Evolutionary conservation across 129 eudicot genomes (phyloP), one percentile per base, ranked within the genome.

Genomic region (Ambrosia trifida): DNA sequence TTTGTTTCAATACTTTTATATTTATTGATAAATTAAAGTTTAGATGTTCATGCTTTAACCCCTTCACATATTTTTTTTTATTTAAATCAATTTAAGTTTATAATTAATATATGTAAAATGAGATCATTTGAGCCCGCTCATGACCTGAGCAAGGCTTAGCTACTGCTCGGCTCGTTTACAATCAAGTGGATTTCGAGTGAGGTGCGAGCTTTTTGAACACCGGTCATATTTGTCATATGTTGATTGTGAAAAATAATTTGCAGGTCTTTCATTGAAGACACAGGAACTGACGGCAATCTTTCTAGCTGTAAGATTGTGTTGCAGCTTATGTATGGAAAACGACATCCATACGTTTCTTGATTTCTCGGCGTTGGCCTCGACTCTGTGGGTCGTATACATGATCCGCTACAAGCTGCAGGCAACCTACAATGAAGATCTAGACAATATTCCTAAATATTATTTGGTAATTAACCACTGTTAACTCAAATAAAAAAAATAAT

Each of bases 341-440:
- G 98, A 93, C 85, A 85, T 93, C 63, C 96, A 93, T 75, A 89
- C 96, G 1, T 43, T 87, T 49, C 98, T 93, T 40, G 98, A 93
- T 80, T 85, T 83, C 11, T 76, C 85, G 18, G 87, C 96, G 0
- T 84, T 93, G 56, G 76, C 72, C n/a, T 76, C 89, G 24, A 93
- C 98, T 50, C 72, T 79, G 50, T 93, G 98, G 98, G 96, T 89
- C 18, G 79, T 93, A 11, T 92, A 89, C 76, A 92, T 92, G 98
- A 92, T 92, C 51, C 82, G 89, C 31, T 85, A 83, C 80, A 89
- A 85, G 74, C 70, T 92, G 43, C 83, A 83, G 62, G 67, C 87
- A 30, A 74, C 95, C 54, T 89, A 92, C 83, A 81, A 78, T 40
- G 72, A 58, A 24, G 89, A 86, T 63, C 85, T 86, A 4, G 98